Conservation (phyloP, 2,329 filamentous ascomycete species). For the Fusarium globosum region DNA sequence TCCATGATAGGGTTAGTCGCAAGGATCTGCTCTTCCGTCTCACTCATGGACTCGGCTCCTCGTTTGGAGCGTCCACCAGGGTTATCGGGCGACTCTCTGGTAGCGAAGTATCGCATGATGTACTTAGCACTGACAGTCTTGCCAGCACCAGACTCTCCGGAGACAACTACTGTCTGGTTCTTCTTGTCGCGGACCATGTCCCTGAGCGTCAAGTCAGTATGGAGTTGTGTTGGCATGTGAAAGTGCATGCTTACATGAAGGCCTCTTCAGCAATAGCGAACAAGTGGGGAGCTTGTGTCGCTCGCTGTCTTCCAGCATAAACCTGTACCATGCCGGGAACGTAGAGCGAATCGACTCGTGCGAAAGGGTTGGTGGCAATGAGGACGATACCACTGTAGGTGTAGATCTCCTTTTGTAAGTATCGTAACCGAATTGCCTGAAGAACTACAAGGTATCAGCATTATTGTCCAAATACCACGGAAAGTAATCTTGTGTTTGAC, state of each 20-base stretch:
- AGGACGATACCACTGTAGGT: conserved; percentile 99
- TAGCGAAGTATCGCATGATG: conserved; percentile 99
- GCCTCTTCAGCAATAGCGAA: conserved; percentile 99
- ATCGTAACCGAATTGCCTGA: conserved; percentile 96
- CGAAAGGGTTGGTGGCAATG: conserved; percentile 98
- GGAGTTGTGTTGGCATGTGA: background rate
- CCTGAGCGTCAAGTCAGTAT: conserved; percentile 62
- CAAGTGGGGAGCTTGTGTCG: conserved; percentile 95
- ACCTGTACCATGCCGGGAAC: conserved; percentile 99
- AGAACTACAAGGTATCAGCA: conserved; percentile 70
- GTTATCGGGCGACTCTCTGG: conserved; percentile 91
- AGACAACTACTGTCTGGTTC: conserved; percentile 99
- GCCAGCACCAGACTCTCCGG: conserved; percentile 96
- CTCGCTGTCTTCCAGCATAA: conserved; percentile 95
- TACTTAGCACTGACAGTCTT: conserved; percentile 99
- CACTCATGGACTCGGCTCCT: conserved; percentile 86
- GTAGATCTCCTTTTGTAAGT: conserved; percentile 99
- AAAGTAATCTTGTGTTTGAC: conserved; percentile 3
- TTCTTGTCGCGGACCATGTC: conserved; percentile 97
- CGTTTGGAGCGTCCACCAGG: conserved; percentile 80
- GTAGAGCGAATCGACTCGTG: conserved; percentile 96
- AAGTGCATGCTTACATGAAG: conserved; percentile 75
- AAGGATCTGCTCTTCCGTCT: conserved; percentile 98
- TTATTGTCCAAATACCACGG: conserved; percentile 31
- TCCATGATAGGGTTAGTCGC: conserved; percentile 99